Percentiles rank a stretch among this genome's conserved stretches.
phyloP scores from a whole-genome alignment of 345 rosid genomes.

The Punica granatum region DNA sequence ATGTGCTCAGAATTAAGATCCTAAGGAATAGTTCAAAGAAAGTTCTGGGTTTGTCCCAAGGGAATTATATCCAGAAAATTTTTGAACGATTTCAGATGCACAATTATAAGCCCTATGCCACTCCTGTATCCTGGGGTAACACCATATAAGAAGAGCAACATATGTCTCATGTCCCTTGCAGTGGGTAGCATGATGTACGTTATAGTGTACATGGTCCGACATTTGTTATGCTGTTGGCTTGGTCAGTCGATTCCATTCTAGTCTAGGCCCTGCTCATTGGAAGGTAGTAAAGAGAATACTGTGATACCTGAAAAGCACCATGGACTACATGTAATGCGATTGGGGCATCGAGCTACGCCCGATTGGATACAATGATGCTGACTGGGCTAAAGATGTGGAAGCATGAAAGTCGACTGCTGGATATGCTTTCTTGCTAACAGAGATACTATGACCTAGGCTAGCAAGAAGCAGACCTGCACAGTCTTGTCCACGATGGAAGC shows the following conservation, averaged over 20 bases:
- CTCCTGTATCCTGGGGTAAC: not conserved
- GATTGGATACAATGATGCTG: not conserved
- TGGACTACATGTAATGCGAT: not conserved
- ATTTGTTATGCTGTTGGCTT: no score
- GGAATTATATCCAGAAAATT: no score
- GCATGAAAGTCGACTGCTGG: not conserved
- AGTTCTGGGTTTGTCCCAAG: not conserved
- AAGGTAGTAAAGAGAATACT: not conserved
- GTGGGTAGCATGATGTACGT: not conserved
- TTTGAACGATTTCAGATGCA: not conserved
- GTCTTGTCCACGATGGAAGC: not conserved
- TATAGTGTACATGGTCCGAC: no score
- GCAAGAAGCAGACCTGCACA: not conserved
- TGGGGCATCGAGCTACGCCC: not conserved
- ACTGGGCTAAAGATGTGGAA: not conserved
- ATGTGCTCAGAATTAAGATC: not conserved
- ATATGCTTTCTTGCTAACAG: not conserved
- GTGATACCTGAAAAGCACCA: not conserved
- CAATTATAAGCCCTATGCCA: not conserved
- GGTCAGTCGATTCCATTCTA: no score
- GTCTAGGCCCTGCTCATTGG: no score
- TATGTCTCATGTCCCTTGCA: not conserved
- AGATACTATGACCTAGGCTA: not conserved
- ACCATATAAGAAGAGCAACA: not conserved
- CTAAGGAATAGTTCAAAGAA: not conserved